phyloP scores from a whole-genome alignment of 306 rosid genomes.

The Lathyrus oleraceus region DNA sequence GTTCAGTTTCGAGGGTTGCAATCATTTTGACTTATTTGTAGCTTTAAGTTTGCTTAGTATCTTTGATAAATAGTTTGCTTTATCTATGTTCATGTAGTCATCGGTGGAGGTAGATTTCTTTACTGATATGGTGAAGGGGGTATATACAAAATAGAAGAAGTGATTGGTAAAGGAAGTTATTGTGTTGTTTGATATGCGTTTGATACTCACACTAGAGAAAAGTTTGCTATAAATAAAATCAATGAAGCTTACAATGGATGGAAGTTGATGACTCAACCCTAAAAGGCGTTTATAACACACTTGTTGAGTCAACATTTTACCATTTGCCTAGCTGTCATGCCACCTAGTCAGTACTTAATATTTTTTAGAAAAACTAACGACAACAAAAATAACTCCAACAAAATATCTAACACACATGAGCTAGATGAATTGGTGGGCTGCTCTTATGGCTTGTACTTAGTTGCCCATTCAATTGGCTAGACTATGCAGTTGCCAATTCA shows the following conservation, averaged over 20 bases:
- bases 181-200: conserved; percentile 98
- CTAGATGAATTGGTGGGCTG: no score
- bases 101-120: conserved; percentile 90
- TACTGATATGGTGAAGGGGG: conserved; percentile 97
- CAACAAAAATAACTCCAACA: no score
- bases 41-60: conserved; percentile 7
- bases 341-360: no score
- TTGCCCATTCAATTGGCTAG: no score
- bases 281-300: no score
- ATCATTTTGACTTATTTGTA: not conserved
- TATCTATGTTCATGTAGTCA: conserved; percentile 57
- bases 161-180: conserved; percentile 98
- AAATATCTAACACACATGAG: no score
- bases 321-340: no score
- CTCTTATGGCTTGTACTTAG: no score
- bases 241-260: conserved; percentile 52
- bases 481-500: no score
- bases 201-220: conserved; percentile 85
- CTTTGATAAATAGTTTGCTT: conserved; percentile 9
- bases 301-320: no score
- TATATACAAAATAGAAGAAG: conserved; percentile 96
- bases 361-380: no score
- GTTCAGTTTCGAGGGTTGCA: not conserved
- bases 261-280: no score
- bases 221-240: conserved; percentile 94